Evolutionary conservation across 495 filamentous ascomycete genomes (phyloP).

Genomic region (Oleoguttula mirabilis): DNA sequence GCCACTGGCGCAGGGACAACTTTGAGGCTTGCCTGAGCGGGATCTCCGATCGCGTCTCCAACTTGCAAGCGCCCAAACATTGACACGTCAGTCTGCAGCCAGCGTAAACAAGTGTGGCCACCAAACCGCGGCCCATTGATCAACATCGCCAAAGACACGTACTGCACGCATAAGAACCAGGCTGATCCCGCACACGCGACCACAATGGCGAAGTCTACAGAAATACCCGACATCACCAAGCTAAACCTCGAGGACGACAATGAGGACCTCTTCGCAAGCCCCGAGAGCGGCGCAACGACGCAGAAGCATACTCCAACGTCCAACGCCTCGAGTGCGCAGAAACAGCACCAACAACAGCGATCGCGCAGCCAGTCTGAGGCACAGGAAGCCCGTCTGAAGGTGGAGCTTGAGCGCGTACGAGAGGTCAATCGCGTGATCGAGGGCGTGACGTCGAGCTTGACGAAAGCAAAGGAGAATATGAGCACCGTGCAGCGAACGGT

Average conservation of each 20-base stretch:
- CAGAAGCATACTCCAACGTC: conserved; percentile 27
- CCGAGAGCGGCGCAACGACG: conserved; percentile 35
- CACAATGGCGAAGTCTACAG: conserved; percentile 14
- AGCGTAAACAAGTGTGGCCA: conserved; percentile 11
- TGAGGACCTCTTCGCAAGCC: conserved; percentile 64
- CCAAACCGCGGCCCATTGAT: conserved; percentile 5
- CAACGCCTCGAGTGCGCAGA: conserved; percentile 38
- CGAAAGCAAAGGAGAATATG: conserved; percentile 82
- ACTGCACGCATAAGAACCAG: background rate
- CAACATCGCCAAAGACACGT: conserved; percentile 4
- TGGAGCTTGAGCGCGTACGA: conserved; percentile 69
- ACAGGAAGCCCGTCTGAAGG: conserved; percentile 58
- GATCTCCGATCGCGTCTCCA: no score
- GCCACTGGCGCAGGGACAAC: no score
- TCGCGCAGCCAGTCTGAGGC: conserved; percentile 36
- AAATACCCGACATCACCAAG: conserved; percentile 14
- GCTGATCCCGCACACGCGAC: background rate
- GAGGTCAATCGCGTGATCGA: conserved; percentile 82
- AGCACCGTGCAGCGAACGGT: conserved; percentile 80
- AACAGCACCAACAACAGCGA: conserved; percentile 37
- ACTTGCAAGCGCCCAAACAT: conserved; percentile 1
- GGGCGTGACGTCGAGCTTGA: conserved; percentile 64
- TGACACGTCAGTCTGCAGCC: conserved; percentile 3
- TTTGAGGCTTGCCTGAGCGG: no score
- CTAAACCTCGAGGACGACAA: conserved; percentile 34